Evolutionary conservation across 2,329 filamentous ascomycete genomes (phyloP).

Genomic region (Herpotrichia juniperi): DNA sequence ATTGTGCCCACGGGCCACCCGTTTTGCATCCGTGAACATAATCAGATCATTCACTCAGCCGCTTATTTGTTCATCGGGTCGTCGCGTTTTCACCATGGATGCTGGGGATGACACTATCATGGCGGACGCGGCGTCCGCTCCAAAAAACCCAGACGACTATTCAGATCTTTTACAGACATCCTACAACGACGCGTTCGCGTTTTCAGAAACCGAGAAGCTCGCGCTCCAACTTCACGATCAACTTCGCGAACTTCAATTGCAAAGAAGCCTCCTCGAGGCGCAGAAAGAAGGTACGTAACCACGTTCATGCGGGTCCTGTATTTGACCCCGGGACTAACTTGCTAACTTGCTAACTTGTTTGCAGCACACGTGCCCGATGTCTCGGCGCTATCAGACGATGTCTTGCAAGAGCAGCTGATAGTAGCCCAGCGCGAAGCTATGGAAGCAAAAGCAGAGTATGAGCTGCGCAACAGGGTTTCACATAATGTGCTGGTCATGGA

Average conservation of each 20-base stretch:
- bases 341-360: no score
- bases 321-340: conserved; percentile 20
- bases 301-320: not conserved
- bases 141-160: conserved; percentile 22
- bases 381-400: conserved; percentile 54
- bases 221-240: conserved; percentile 74
- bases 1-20: conserved; percentile 32
- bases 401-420: conserved; percentile 58
- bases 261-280: conserved; percentile 69
- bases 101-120: conserved; percentile 26
- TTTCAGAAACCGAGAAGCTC: conserved; percentile 70
- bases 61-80: not conserved
- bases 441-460: conserved; percentile 72
- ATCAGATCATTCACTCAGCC: conserved; percentile 16
- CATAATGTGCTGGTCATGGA: conserved; percentile 74
- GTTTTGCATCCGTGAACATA: conserved; percentile 21
- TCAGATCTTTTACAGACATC: conserved; percentile 51
- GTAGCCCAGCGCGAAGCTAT: conserved; percentile 69
- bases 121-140: conserved; percentile 19
- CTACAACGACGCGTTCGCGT: conserved; percentile 56
- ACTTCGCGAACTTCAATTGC: conserved; percentile 72
- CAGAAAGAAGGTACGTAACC: conserved; percentile 38
- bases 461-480: conserved; percentile 71
- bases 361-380: conserved; percentile 34
- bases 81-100: conserved; percentile 23